Base-by-base conservation (phyloP, 2,329 filamentous ascomycete species). In the Emergomyces orientalis region DNA sequence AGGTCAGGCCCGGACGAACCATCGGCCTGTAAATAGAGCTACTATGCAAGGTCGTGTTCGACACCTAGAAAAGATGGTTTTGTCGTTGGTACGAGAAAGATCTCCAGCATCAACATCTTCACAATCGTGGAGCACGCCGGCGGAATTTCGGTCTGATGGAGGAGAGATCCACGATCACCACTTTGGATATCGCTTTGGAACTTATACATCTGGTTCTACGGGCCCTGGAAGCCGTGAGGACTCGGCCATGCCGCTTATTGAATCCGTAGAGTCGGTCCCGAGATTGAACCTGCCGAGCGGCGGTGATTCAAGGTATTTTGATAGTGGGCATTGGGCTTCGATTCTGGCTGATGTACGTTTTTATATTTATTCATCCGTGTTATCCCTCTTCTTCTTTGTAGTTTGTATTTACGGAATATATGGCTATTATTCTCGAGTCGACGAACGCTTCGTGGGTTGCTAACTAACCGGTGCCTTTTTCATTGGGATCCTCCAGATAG, bases 21-120 rank as follows among this genome's bases (percentile, higher is more conserved):
- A 64, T 25, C 39, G 54, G 34, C 54, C 54, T 81, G 82, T 63
- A 81, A 82, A 69, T 90, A 92, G 60, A 91, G 96, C 82, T 91
- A 97, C 76, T 19, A 27, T 61, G 59, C 45, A 61, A 47, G 25
- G 37, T 17, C 59, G 30, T n/a, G 59, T 61, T 27, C 30, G 14
- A 47, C 43, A 51, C 34, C 37, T 61, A n/a, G 59, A 54, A 25
- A 32, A 54, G 14, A 32, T 41, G 14, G 45, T 61, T 34, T n/a
- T 57, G 17, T 13, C 51, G 7, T 57, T 57, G 52, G 51, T 27
- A 19, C 22, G 27, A 7, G 49, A 43, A 27, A 57, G 17, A 30
- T 55, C 58, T 47, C 37, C 47, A 6, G 17, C 27, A 22, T 41
- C 47, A 6, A 6, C 14, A 22, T 41, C 25, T 27, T 22, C 57